Conservation (phyloP, 306 rosid genomes). For the barrel medic (Medicago truncatula) region MtrunA17r5.0-ANR NC_053049.1:38557501-38558000, state of each 20-base stretch:
- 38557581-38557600: neutral
- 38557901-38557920: too few species aligned
- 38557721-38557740: neutral
- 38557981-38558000: too few species aligned
- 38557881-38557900: too few species aligned
- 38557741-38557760: slow-evolving; percentile 25
- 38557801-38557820: slow-evolving; percentile 18
- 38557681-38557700: slow-evolving; percentile 1
- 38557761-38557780: slow-evolving; percentile 29
- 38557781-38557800: neutral
- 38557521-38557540: neutral
- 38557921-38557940: too few species aligned
- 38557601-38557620: neutral
- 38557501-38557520: too few species aligned
- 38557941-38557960: too few species aligned
- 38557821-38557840: slow-evolving; percentile 30
- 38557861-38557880: neutral
- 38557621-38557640: neutral
- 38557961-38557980: too few species aligned
- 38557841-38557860: slow-evolving; percentile 29
- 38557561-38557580: too few species aligned
- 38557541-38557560: neutral
- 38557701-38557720: neutral
- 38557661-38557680: slow-evolving; percentile 36
- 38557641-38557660: neutral